A percentile compares a stretch with the other conserved stretches of the same genome.
Evolutionary conservation across 345 rosid genomes (phyloP).

Genomic region (Psidium guajava): DNA sequence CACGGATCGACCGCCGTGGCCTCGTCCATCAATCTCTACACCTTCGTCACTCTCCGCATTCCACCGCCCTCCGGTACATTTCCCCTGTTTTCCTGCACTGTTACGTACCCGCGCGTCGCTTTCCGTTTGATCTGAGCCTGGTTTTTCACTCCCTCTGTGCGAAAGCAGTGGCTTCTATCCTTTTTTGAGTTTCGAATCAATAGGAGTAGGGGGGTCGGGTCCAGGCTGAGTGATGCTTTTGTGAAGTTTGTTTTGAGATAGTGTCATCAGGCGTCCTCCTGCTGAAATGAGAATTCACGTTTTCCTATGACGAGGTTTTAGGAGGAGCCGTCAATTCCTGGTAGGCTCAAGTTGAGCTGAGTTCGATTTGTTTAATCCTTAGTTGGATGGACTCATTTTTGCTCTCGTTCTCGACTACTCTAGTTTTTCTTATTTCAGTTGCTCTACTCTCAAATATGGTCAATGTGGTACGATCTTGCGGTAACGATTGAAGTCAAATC

Average conservation of each 20-base stretch:
- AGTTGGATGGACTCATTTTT: not conserved
- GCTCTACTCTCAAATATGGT: not conserved
- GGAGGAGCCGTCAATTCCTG: not conserved
- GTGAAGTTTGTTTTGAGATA: not conserved
- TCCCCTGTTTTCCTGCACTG: no score
- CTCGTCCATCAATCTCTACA: slow-evolving; percentile 80
- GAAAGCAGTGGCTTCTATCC: not conserved
- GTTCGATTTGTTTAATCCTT: not conserved
- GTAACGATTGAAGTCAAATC: not conserved
- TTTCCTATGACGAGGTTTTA: not conserved
- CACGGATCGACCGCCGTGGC: slow-evolving; percentile 93
- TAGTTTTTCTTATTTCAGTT: not conserved
- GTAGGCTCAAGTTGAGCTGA: not conserved
- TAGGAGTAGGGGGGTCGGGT: not conserved
- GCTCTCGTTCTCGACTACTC: not conserved
- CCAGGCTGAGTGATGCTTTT: not conserved
- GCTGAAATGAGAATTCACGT: not conserved
- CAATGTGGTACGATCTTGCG: not conserved
- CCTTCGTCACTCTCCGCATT: slow-evolving; percentile 44
- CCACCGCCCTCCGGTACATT: slow-evolving; percentile 38
- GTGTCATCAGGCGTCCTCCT: not conserved
- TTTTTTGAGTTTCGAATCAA: not conserved
- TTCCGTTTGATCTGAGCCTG: not conserved
- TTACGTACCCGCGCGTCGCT: not conserved
- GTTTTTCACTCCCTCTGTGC: not conserved